Evolutionary conservation across 495 filamentous ascomycete species (phyloP).

Genomic region (Cryomyces minteri): DNA sequence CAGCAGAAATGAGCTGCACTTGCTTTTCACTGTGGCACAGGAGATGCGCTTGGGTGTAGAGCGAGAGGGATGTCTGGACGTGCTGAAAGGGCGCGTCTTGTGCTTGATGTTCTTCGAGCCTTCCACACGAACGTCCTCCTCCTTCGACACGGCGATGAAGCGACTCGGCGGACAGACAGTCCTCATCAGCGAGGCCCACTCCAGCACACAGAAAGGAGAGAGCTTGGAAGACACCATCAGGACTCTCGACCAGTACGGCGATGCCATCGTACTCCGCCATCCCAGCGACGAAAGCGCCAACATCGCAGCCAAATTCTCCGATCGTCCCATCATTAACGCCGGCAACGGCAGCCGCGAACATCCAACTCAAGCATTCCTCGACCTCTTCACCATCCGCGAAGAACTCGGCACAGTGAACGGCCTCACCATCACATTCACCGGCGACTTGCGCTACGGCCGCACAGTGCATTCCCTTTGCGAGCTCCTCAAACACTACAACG

Average conservation of each 20-base stretch:
- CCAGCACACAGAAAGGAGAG: constrained; percentile 84
- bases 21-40: constrained; percentile 87
- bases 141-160: constrained; percentile 97
- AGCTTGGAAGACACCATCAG: constrained; percentile 82
- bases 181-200: constrained; percentile 56
- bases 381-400: constrained; percentile 95
- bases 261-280: constrained; percentile 87
- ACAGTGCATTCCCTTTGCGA: constrained; percentile 90
- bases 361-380: constrained; percentile 95
- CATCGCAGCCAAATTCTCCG: constrained; percentile 66
- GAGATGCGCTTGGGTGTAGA: constrained; percentile 92
- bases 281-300: constrained; percentile 62
- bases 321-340: constrained; percentile 87
- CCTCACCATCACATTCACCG: constrained; percentile 85
- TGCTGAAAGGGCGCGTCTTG: constrained; percentile 70
- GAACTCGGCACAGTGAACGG: constrained; percentile 89
- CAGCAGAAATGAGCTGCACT: constrained; percentile 65
- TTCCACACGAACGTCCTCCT: constrained; percentile 86
- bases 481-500: constrained; percentile 85
- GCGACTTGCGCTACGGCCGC: constrained; percentile 81
- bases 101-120: constrained; percentile 95
- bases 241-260: constrained; percentile 82
- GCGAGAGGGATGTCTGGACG: constrained; percentile 69
- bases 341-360: constrained; percentile 92
- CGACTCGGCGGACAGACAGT: constrained; percentile 75